Base-by-base conservation (phyloP, 225 moss, liverwort and hornwort species). In the Pleurozium schreberi region DNA sequence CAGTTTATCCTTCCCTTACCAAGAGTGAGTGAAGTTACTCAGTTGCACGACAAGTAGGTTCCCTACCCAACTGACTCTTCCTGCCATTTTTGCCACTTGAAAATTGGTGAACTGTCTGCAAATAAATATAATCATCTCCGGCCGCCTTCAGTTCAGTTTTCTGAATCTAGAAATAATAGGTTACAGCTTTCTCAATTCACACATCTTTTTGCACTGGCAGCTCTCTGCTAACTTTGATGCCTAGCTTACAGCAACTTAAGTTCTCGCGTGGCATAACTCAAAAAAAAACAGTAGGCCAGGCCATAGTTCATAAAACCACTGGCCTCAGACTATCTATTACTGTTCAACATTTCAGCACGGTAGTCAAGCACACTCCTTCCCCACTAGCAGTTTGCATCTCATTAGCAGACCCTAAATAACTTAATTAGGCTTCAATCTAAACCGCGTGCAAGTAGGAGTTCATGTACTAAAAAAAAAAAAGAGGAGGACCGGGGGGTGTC, bases 401-500 rank as follows among this genome's bases (percentile, higher is more conserved):
- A 60, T 21, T 6, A 43, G 6, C 60, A 80, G 28, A 57, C 58
- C 40, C 80, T 40, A 33, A 27, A 8, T 8, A 74, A 52, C n/a
- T n/a, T n/a, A 57, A 57, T 27, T 79, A 79, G 58, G 80, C 58
- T 58, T 80, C 58, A 58, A 28, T 58, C 28, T 40, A 13, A 62
- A 62, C 45, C 1, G 15, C 0, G 6, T 82, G 82, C 62, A 22
- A 34, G 33, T 16, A 31, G 62, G 62, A 62, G 62, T 34, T 33
- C 3, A 82, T 82, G 45, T 62, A 50, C 26, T 27, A 7, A 17
- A 26, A 65, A 25, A n/a, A n/a, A n/a, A n/a, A n/a, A n/a, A n/a
- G n/a, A 14, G 12, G 4, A 1, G 8, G 50, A 1, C 0, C 2
- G 19, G 60, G 47, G 47, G 43, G n/a, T n/a, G n/a, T n/a, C 47